A percentile compares a stretch with the other conserved stretches of the same genome.
phyloP scores from a whole-genome alignment of 2,329 filamentous ascomycete genomes.

The Phialophora verrucosa region DNA sequence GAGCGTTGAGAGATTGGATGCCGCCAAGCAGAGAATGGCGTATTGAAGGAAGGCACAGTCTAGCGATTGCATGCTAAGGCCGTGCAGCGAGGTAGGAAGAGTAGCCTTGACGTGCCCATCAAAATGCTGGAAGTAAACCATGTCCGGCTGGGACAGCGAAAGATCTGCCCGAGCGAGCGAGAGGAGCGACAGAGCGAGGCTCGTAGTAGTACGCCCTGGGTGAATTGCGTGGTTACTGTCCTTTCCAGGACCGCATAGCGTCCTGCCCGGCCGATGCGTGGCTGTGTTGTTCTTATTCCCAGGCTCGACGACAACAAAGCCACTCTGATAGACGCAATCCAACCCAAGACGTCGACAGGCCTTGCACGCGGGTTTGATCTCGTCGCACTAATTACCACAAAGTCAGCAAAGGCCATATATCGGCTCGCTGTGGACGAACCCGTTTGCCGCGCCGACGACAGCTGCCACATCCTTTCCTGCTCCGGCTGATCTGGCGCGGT shows the following conservation, averaged over 20 bases:
- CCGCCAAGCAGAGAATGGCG: constrained; percentile 26
- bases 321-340: constrained; percentile 12
- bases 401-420: neutral
- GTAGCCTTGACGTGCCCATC: constrained; percentile 12
- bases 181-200: no score
- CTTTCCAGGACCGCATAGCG: neutral
- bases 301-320: constrained; percentile 8
- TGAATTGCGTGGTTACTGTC: neutral
- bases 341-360: constrained; percentile 19
- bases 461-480: neutral
- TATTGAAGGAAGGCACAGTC: constrained; percentile 1
- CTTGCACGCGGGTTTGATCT: constrained; percentile 16
- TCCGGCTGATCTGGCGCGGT: neutral
- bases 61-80: neutral
- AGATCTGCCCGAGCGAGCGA: neutral
- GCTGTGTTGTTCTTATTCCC: neutral
- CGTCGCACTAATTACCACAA: constrained; percentile 25
- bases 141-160: neutral
- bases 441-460: neutral
- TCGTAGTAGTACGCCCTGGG: neutral
- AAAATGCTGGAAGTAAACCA: constrained; percentile 23
- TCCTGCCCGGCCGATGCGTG: neutral
- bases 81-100: constrained; percentile 3
- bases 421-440: neutral
- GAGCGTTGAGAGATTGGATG: constrained; percentile 22